These are phyloP conservation scores for Aplosporella prunicola DNA, from an alignment of 2,329 filamentous ascomycete genomes.

Conservation along the genomic window DNA sequence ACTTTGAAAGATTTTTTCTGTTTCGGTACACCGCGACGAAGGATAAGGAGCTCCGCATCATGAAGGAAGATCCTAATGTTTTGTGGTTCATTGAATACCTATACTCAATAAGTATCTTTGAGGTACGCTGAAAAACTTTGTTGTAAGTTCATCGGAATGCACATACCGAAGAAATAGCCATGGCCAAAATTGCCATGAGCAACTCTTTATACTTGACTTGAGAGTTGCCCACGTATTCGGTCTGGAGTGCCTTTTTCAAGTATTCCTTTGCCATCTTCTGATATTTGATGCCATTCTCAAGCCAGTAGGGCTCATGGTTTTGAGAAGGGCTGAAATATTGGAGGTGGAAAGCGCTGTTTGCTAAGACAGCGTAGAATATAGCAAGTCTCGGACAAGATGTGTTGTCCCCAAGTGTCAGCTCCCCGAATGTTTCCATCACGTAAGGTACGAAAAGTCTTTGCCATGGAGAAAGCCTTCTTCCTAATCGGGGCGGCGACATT, in stretches of 20 bases:
- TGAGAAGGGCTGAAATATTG: constrained; percentile 1
- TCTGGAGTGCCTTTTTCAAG: neutral
- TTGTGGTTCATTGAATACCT: constrained; percentile 1
- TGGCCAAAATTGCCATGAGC: neutral
- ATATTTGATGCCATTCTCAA: constrained; percentile 1
- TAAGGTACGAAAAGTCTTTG: constrained; percentile 2
- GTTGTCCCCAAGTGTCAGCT: neutral
- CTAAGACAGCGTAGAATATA: neutral
- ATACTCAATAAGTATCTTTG: no score
- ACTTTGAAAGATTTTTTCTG: neutral
- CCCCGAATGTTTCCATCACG: neutral
- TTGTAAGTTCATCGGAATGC: no score
- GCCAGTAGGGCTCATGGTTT: constrained; percentile 4
- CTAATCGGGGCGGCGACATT: neutral
- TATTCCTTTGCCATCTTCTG: constrained; percentile 1
- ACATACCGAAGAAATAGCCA: constrained; percentile 6
- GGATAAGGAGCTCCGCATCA: constrained; percentile 1
- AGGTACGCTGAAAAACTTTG: no score
- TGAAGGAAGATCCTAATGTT: neutral
- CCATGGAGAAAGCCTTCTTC: neutral
- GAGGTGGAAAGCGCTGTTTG: constrained; percentile 2
- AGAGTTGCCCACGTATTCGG: neutral
- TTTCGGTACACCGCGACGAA: neutral
- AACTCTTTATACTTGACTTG: constrained; percentile 2
- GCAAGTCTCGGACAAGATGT: neutral